Evolutionary conservation across 805 yeast genomes (phyloP), one percentile per base, ranked within the genome.

Genomic region (Cyberlindnera subsufficiens): DNA sequence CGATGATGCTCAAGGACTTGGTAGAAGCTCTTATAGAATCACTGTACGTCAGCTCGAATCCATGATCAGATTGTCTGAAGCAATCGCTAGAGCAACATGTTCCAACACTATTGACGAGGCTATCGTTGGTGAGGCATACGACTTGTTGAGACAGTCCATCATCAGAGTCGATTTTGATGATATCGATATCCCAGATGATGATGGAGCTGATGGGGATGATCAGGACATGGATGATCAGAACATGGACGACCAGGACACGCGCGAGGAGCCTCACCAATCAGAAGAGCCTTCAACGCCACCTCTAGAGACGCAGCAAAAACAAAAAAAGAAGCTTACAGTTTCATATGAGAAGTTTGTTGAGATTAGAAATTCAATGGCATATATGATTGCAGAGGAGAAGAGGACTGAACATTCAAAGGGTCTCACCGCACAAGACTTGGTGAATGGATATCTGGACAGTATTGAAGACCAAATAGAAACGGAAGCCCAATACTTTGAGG

Each of bases 1-100:
- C 31, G 93, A 87, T 58, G 98, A 91, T 63, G 86, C 96, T 2
- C 95, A 86, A 61, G 96, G 96, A 1, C 69, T 83, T 40, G 85
- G 86, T 17, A 74, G 91, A 59, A 79, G 88, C 40, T 84, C 96
- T 46, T 91, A 91, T 63, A 73, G 98, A 62, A 93, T 93, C 55
- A 93, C 99, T 0, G 99, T 93, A 30, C 85, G 99, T 71, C 99
- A 93, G 61, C 74, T 93, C 56, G 99, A 91, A 66, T 83, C 93
- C 41, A 78, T 90, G 89, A 83, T 93, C 52, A 77, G 99, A 59
- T 72, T 93, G 45, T 81, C 93, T 3, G 99, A 93, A 62, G 98
- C 96, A 1, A 90, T 93, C 64, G 98, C 99, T 1, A 75, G 96
- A 52, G 97, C 98, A 22, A 93, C 91, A 64, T 90, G 98, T 65